Evolutionary conservation across 2,329 filamentous ascomycete species (phyloP), one percentile per base, ranked within the genome.

Genomic region (Aspergillus texensis): DNA sequence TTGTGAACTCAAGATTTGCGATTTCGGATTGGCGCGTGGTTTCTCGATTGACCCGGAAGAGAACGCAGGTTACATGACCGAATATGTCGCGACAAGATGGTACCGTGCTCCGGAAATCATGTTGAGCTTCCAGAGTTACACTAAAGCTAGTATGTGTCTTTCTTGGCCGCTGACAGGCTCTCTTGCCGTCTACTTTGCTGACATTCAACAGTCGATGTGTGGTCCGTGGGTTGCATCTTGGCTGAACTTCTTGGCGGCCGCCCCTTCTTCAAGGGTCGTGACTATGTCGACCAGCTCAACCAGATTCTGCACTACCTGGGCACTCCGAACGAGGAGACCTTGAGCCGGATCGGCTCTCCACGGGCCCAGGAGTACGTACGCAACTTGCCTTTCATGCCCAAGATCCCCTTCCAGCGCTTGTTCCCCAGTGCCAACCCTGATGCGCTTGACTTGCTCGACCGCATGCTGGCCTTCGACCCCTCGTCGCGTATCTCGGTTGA

Each of bases 51-150:
- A 98, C 71, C 95, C 95, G 1, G 93, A 99, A 79, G 94, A 99
- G 82, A 98, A 98, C 77, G 95, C 95, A 21, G 95, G 95, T 26
- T 99, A 98, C 81, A 98, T 99, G 95, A 99, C 95, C 12, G 95
- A 99, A 81, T 99, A 99, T 75, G 95, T 99, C 61, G 95, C 95
- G 57, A 99, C 95, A 58, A 88, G 95, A 83, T 99, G 95, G 95
- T 99, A 99, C 80, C 91, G 95, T 81, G 95, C 95, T 4, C 95
- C 95, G 6, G 95, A 99, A 80, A 99, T 99, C 72, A 99, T 99
- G 95, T 84, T 99, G 79, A 97, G 93, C 84, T 99, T 99, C 88
- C 94, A 98, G 81, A 97, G 93, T 83, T 99, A 99, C 81, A 99
- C 95, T 74, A 99, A 99, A 93, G 95, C 95, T 71, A 99, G 95